Evolutionary conservation across 2,329 filamentous ascomycete species (phyloP).

Genomic region (Cordyceps pruinosa): DNA sequence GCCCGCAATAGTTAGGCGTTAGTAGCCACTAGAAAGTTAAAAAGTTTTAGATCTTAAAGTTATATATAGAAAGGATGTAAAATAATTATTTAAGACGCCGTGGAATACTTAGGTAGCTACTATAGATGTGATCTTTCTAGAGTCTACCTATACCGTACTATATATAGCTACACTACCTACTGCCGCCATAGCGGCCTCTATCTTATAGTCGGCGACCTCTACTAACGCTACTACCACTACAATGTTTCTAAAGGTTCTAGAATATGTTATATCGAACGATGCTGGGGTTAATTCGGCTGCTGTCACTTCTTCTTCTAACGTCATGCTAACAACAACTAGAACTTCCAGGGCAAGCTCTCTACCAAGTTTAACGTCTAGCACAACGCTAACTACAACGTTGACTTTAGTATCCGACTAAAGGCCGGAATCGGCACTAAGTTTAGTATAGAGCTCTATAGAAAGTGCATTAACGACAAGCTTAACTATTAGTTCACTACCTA

Average conservation of each 20-base stretch:
- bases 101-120: not conserved
- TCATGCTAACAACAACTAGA: not conserved
- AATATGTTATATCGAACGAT: not conserved
- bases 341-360: not conserved
- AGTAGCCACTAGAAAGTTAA: not conserved
- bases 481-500: not conserved
- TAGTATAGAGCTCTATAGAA: not conserved
- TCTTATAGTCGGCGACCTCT: not conserved
- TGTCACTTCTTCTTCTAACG: not conserved
- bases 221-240: not conserved
- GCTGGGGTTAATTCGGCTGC: not conserved
- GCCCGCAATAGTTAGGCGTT: not conserved
- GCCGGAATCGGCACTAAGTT: too few relatives aligned
- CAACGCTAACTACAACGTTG: not conserved
- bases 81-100: not conserved
- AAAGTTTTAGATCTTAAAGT: not conserved
- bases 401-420: too few relatives aligned
- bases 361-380: not conserved
- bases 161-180: not conserved
- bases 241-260: not conserved
- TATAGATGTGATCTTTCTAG: not conserved
- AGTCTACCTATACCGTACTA: not conserved
- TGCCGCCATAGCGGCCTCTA: not conserved
- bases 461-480: not conserved
- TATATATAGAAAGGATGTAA: not conserved